Evolutionary conservation across 257 asterid species (phyloP), one percentile per base, ranked within the genome.

Genomic region (Lavandula angustifolia): DNA sequence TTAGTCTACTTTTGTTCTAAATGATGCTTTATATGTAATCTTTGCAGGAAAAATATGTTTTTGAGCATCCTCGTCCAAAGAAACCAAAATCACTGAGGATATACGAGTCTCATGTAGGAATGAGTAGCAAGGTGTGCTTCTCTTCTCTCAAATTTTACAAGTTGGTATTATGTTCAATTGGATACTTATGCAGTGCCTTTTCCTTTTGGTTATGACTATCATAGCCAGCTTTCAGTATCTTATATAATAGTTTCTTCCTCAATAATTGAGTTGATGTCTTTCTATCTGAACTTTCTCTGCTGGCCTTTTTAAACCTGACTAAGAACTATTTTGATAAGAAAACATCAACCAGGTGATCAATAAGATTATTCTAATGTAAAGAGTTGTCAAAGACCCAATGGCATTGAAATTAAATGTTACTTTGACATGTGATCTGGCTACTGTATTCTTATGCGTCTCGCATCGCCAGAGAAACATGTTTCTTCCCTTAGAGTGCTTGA

Each of bases 71-170:
- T 62, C 90, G 87, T 77, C 98, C 99, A 4, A 71, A 78, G 80
- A 94, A 76, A 84, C 99, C 99, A 50, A 80, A 84, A 56, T 94
- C 99, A 54, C 84, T 94, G 54, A 71, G 99, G 70, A 87, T 94
- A 74, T 94, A 94, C 11, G 99, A 94, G 74, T 62, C 82, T 63
- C 99, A 94, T 75, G 88, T 94, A 62, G 99, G 99, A 81, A 94
- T 94, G 99, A 94, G 99, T 78, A 94, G 99, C 69, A 85, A 77
- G 89, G 99, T 90, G 85, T 49, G 88, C 76, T 75, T 76, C 75
- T 74, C 62, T 48, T 61, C 68, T 71, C 60, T 73, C 59, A 55
- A 66, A 54, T 73, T 43, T 62, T 56, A 67, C 73, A 38, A 67
- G 46, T 72, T 38, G 22, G 57, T 22, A 13, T 53, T 42, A 32